Conservation (phyloP, 1,284 basidiomycete species). For the Volvariella surrecta region DNA sequence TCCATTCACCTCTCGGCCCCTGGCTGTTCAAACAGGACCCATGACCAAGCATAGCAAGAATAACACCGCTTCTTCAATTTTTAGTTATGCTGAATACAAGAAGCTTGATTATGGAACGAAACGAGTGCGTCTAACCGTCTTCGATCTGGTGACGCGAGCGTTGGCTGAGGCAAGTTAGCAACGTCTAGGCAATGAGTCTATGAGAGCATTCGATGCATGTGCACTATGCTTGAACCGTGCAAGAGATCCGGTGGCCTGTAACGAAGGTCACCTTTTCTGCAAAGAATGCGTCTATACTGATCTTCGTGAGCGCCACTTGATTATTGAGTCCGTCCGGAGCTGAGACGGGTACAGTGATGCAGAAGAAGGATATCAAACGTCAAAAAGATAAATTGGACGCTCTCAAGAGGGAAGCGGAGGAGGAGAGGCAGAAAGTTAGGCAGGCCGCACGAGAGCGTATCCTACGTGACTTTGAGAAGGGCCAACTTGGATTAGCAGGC, state of each 20-base stretch:
- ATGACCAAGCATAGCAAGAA: conserved; percentile 90
- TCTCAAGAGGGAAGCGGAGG: conserved; percentile 68
- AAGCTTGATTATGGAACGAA: conserved; percentile 79
- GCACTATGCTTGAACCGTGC: conserved; percentile 77
- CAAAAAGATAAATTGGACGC: conserved; percentile 72
- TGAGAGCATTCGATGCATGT: conserved; percentile 84
- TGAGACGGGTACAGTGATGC: conserved; percentile 45
- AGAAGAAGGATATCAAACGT: conserved; percentile 83
- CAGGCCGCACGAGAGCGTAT: conserved; percentile 79
- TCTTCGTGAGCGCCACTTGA: conserved; percentile 42
- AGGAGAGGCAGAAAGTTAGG: conserved; percentile 56
- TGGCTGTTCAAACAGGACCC: background rate
- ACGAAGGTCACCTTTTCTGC: conserved; percentile 84
- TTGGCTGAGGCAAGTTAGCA: conserved; percentile 35
- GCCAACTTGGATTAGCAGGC: conserved; percentile 59
- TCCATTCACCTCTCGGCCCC: too few relatives aligned
- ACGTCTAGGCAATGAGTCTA: conserved; percentile 84
- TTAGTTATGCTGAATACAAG: conserved; percentile 82
- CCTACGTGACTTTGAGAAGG: conserved; percentile 78
- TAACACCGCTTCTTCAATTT: conserved; percentile 79
- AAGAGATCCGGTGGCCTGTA: conserved; percentile 73
- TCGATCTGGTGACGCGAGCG: background rate
- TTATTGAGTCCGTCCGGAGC: background rate
- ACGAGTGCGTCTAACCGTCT: conserved; percentile 35
- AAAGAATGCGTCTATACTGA: conserved; percentile 81